Conservation (phyloP, 2,329 filamentous ascomycete genomes). For the Fusarium staphyleae region DNA sequence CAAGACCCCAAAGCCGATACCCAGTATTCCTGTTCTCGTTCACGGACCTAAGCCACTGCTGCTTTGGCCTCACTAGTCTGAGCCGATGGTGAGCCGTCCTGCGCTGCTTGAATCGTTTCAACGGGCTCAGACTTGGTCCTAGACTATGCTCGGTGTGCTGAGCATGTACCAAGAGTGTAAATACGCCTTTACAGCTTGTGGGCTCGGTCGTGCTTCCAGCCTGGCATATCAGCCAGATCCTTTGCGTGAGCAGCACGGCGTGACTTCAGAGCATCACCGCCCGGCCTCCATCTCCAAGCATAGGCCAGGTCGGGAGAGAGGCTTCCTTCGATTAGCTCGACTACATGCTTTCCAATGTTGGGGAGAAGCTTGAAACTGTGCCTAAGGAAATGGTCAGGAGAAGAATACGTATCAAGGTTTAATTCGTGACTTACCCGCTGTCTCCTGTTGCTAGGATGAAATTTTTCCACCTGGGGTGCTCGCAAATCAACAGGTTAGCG, state of each 20-base stretch:
- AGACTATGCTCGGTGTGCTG: no score
- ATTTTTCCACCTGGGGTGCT: slow-evolving; percentile 14
- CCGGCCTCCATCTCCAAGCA: slow-evolving; percentile 11
- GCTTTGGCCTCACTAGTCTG: no score
- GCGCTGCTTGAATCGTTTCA: no score
- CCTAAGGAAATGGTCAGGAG: no score
- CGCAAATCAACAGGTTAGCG: slow-evolving; percentile 11
- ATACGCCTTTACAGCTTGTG: no score
- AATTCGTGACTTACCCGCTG: slow-evolving; percentile 7
- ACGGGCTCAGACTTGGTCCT: no score
- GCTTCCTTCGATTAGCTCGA: slow-evolving; percentile 8
- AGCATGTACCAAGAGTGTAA: no score
- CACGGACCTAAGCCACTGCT: no score
- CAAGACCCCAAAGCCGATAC: no score
- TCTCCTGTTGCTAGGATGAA: slow-evolving; percentile 9
- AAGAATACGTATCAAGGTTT: no score
- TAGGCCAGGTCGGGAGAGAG: not conserved
- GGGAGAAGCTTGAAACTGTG: slow-evolving; percentile 8
- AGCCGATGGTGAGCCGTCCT: no score
- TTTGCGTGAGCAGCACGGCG: slow-evolving; percentile 8
- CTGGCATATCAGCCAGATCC: slow-evolving; percentile 8
- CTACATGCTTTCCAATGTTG: slow-evolving; percentile 12
- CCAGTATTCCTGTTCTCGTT: no score
- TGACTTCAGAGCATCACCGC: slow-evolving; percentile 12
- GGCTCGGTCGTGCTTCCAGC: slow-evolving; percentile 14